Percentiles rank a stretch among this genome's conserved stretches.
These are phyloP conservation scores for Gautieria morchelliformis DNA, from an alignment of 768 basidiomycete species.

Conservation along the genomic window DNA sequence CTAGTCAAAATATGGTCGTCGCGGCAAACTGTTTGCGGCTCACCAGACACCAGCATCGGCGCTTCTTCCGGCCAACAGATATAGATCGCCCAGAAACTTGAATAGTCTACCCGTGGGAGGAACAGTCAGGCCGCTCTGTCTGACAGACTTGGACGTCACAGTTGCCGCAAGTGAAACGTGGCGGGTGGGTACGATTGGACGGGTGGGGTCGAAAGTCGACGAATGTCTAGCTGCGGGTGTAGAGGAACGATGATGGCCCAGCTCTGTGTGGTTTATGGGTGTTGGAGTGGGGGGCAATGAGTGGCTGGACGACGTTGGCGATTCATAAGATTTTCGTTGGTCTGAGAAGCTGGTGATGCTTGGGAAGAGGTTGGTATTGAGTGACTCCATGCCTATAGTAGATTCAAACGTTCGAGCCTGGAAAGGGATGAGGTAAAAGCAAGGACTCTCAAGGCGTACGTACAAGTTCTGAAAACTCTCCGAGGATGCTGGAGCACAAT, in stretches of 20 bases:
- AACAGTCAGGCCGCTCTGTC: conserved; percentile 53
- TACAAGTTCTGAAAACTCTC: conserved; percentile 80
- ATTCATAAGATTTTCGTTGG: neutral
- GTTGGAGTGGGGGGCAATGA: conserved; percentile 37
- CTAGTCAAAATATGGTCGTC: neutral
- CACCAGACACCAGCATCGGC: conserved; percentile 79
- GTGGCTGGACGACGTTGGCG: conserved; percentile 14
- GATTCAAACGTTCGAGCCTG: conserved; percentile 76
- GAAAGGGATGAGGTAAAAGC: neutral
- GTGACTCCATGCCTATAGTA: conserved; percentile 75
- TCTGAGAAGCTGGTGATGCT: conserved; percentile 17
- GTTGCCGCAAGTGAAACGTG: conserved; percentile 42
- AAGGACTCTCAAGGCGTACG: conserved; percentile 20
- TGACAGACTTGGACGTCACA: conserved; percentile 27
- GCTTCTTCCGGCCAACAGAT: conserved; percentile 75
- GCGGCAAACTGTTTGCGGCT: conserved; percentile 7
- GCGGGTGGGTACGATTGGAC: conserved; percentile 28
- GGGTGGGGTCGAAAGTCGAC: conserved; percentile 29
- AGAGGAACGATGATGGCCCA: conserved; percentile 23
- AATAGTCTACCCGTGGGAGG: conserved; percentile 76
- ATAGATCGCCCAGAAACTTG: conserved; percentile 85
- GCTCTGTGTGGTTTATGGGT: conserved; percentile 40
- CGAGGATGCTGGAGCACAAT: conserved; percentile 77
- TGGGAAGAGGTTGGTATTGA: conserved; percentile 30
- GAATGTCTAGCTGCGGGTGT: conserved; percentile 39